phyloP scores from a whole-genome alignment of 495 filamentous ascomycete species.

The Bathelium albidoporum region DNA sequence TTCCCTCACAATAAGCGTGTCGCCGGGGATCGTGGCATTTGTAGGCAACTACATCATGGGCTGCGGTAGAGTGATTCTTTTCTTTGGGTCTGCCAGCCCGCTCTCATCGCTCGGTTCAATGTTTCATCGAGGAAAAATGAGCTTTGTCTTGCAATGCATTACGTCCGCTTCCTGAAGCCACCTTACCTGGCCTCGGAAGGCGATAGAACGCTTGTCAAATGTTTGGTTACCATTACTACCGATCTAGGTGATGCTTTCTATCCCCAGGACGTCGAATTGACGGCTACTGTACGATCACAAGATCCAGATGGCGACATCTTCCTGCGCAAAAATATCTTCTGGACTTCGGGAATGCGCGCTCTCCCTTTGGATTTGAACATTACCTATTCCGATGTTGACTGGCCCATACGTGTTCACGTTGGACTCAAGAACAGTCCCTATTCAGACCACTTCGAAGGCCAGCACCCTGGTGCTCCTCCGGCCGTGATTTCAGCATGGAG shows the following conservation, averaged over 20 bases:
- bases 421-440: constrained; percentile 9
- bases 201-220: constrained; percentile 19
- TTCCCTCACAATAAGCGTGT: neutral
- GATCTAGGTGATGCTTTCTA: constrained; percentile 84
- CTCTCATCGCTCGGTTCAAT: neutral
- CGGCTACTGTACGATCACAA: constrained; percentile 36
- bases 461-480: constrained; percentile 25
- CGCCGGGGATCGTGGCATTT: neutral
- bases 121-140: neutral
- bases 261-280: constrained; percentile 48
- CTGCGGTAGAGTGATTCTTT: neutral
- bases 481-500: constrained; percentile 49
- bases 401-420: constrained; percentile 27
- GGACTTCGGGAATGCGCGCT: constrained; percentile 47
- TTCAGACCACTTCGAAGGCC: constrained; percentile 18
- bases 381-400: constrained; percentile 10
- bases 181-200: constrained; percentile 13
- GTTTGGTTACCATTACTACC: constrained; percentile 73
- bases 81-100: neutral
- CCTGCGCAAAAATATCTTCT: constrained; percentile 37
- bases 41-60: neutral
- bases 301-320: constrained; percentile 30
- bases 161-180: constrained; percentile 22
- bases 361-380: constrained; percentile 33
- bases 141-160: neutral